A percentile compares a stretch with the other conserved stretches of the same genome.
These are phyloP conservation scores for Knufia fluminis DNA, from an alignment of 2,329 filamentous ascomycete species.

Conservation along the genomic window DNA sequence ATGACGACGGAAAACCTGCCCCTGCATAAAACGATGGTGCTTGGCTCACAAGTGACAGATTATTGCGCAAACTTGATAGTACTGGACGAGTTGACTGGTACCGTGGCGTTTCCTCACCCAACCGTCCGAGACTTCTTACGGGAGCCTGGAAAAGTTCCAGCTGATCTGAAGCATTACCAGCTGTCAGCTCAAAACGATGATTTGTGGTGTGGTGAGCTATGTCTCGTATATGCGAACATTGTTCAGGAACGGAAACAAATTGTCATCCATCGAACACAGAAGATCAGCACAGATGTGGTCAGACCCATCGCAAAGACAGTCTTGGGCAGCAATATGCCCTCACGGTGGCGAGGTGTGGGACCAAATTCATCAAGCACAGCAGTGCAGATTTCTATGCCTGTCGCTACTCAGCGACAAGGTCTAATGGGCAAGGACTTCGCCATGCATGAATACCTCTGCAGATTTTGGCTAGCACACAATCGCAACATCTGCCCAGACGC, in stretches of 20 bases:
- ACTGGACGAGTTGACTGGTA: neutral
- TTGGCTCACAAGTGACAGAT: neutral
- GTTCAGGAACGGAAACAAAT: neutral
- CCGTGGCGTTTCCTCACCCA: slow-evolving; percentile 1
- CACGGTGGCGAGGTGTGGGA: neutral
- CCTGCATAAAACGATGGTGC: neutral
- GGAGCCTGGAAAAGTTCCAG: neutral
- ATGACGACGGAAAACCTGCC: neutral
- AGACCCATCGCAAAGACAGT: neutral
- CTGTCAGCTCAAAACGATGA: neutral
- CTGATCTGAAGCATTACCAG: neutral
- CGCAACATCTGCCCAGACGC: neutral
- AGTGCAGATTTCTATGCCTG: neutral
- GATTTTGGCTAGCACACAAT: neutral
- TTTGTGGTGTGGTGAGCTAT: neutral
- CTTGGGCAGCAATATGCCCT: neutral
- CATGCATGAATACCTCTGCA: slow-evolving; percentile 1
- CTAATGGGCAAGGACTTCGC: neutral
- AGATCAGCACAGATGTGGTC: neutral
- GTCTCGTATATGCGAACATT: neutral
- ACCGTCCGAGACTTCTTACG: neutral
- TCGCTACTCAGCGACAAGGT: neutral
- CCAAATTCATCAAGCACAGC: neutral
- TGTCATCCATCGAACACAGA: neutral
- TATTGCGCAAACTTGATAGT: slow-evolving; percentile 1